phyloP scores from a whole-genome alignment of 2,329 filamentous ascomycete species.

The Chlorencoelia australis region DNA sequence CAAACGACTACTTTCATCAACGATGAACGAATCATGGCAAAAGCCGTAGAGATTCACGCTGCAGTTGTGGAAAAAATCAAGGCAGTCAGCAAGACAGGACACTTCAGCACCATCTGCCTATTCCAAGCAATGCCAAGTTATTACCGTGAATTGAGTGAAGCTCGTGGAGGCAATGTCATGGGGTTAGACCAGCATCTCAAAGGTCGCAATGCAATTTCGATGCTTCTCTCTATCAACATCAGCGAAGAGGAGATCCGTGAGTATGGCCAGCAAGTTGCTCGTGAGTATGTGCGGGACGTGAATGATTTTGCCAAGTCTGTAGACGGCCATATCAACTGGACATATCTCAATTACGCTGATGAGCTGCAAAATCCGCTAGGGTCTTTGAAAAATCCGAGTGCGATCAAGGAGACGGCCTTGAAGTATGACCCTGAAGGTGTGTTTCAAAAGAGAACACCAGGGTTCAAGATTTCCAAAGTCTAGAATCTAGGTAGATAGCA shows the following conservation, averaged over 20 bases:
- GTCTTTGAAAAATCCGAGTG: slow-evolving; percentile 30
- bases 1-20: slow-evolving; percentile 4
- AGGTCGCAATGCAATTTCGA: slow-evolving; percentile 18
- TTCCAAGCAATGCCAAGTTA: slow-evolving; percentile 27
- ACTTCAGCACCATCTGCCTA: slow-evolving; percentile 15
- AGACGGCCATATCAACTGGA: slow-evolving; percentile 21
- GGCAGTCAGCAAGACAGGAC: not conserved
- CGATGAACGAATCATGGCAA: slow-evolving; percentile 8
- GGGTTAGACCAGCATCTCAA: slow-evolving; percentile 28
- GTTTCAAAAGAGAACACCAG: slow-evolving; percentile 25
- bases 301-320: slow-evolving; percentile 6
- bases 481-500: too few relatives aligned
- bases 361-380: slow-evolving; percentile 34
- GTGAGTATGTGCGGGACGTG: slow-evolving; percentile 5
- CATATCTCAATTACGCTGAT: slow-evolving; percentile 38
- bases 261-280: slow-evolving; percentile 21
- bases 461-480: slow-evolving; percentile 5
- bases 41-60: slow-evolving; percentile 11
- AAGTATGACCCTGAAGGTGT: slow-evolving; percentile 32
- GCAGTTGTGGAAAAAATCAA: slow-evolving; percentile 1
- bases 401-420: slow-evolving; percentile 22
- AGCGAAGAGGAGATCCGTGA: slow-evolving; percentile 18
- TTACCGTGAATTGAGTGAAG: slow-evolving; percentile 19
- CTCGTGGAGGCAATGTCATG: slow-evolving; percentile 27
- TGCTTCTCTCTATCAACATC: slow-evolving; percentile 9